phyloP scores from a whole-genome alignment of 306 rosid genomes.

The Cicer yamashitae region DNA sequence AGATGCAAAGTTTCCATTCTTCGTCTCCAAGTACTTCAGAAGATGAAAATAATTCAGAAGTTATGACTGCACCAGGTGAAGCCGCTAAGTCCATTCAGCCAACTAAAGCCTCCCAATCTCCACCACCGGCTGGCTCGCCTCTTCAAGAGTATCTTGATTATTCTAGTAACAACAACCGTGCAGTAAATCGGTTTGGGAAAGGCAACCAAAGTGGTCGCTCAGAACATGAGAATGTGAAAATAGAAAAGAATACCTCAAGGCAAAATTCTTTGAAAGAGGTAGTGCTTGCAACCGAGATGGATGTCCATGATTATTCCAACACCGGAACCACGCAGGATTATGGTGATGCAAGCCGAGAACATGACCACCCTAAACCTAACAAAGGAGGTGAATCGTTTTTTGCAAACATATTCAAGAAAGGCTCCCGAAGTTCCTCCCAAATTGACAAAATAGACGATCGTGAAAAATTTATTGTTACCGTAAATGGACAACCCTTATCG shows the following conservation, averaged over 20 bases:
- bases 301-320: slow-evolving; percentile 81
- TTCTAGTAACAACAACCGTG: slow-evolving; percentile 61
- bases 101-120: slow-evolving; percentile 52
- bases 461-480: slow-evolving; percentile 59
- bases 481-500: slow-evolving; percentile 74
- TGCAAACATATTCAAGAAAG: slow-evolving; percentile 79
- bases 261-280: slow-evolving; percentile 85
- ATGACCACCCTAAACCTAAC: slow-evolving; percentile 61
- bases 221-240: slow-evolving; percentile 76
- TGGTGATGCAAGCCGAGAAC: slow-evolving; percentile 69
- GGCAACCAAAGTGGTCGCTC: slow-evolving; percentile 80
- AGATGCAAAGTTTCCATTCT: slow-evolving; percentile 72
- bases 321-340: slow-evolving; percentile 73
- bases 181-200: slow-evolving; percentile 65
- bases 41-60: slow-evolving; percentile 74
- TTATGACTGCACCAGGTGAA: slow-evolving; percentile 52
- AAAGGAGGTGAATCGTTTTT: slow-evolving; percentile 84
- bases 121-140: slow-evolving; percentile 81
- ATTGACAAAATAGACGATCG: slow-evolving; percentile 60
- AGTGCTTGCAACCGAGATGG: slow-evolving; percentile 88
- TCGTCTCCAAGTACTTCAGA: slow-evolving; percentile 78
- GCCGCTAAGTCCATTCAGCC: slow-evolving; percentile 53
- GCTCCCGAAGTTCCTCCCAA: slow-evolving; percentile 68
- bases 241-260: slow-evolving; percentile 63
- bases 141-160: slow-evolving; percentile 75